A percentile compares a stretch with the other conserved stretches of the same genome.
phyloP scores from a whole-genome alignment of 768 basidiomycete genomes.

The Chiua virens region DNA sequence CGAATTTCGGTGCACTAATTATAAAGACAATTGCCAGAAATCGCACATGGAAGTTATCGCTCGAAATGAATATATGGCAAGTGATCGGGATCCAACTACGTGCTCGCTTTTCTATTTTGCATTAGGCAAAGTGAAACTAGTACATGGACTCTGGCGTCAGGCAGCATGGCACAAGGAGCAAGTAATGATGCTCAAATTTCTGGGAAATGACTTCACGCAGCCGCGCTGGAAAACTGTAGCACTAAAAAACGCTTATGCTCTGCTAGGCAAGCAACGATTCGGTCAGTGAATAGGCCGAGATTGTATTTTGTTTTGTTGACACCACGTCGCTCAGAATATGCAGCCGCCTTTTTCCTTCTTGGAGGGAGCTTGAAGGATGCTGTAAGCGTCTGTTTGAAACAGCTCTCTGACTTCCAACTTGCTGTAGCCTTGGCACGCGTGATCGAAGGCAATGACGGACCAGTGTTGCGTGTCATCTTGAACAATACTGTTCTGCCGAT shows the following conservation, averaged over 20 bases:
- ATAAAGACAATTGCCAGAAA: constrained; percentile 47
- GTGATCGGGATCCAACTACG: constrained; percentile 80
- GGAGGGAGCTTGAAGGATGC: constrained; percentile 89
- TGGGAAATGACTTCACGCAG: constrained; percentile 84
- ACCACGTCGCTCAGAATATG: constrained; percentile 67
- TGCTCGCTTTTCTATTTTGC: constrained; percentile 96
- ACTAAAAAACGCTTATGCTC: constrained; percentile 92
- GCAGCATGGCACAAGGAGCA: constrained; percentile 94
- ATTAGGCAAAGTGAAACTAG: constrained; percentile 86
- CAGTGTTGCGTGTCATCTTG: constrained; percentile 69
- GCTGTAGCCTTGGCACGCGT: constrained; percentile 85
- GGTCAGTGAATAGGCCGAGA: constrained; percentile 67
- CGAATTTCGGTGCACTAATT: not conserved
- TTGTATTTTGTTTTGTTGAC: constrained; percentile 2
- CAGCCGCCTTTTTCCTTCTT: constrained; percentile 97
- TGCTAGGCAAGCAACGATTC: constrained; percentile 88
- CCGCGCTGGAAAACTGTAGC: constrained; percentile 91
- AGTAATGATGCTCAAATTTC: constrained; percentile 83
- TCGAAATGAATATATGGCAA: constrained; percentile 88
- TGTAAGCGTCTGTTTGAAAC: constrained; percentile 84
- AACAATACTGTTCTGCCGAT: constrained; percentile 75
- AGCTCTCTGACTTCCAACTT: constrained; percentile 87
- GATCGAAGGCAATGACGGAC: constrained; percentile 81
- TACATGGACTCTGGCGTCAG: constrained; percentile 95
- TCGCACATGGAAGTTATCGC: constrained; percentile 85